Base-by-base conservation (phyloP, 257 asterid species). In the Jacaranda copaia region DNA sequence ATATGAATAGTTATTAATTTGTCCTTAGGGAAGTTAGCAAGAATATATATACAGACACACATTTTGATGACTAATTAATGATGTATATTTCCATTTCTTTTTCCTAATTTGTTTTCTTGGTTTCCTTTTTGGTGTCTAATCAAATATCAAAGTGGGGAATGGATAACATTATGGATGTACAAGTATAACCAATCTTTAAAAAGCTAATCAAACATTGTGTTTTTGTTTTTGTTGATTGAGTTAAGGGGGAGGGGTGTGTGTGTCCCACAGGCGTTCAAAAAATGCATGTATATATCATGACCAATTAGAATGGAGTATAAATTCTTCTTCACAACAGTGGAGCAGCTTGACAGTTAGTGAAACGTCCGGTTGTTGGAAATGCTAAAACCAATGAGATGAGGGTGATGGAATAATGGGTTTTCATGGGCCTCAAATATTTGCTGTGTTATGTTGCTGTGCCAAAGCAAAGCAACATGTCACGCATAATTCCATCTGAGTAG, bases 291-390 rank as follows among this genome's bases (percentile, higher is more conserved):
- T 58, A 45, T 45, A 59, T 3, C n/a, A 19, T 46, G 36, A 57
- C 36, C 6, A 19, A 11, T 68, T 45, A 68, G 69, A 18, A 55
- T 39, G 65, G 58, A 18, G 45, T 51, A 39, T 62, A 25, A 18
- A 51, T 55, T 11, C 19, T 49, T 10, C 10, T 0, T 5, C 1
- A 16, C 7, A 16, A 8, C 2, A 53, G 65, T 75, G 65, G 18
- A 68, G 36, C 15, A 2, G 75, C 40, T 67, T 70, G 83, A 74
- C 66, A 39, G 52, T 20, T 75, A 36, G 81, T 72, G 79, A 40
- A 4, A 60, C 75, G 81, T 81, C 77, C 25, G 16, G 53, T 81
- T 67, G 77, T 55, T 45, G 58, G 55, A 55, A 52, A 51, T 70
- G 70, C 39, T 66, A 51, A 77, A 49, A 48, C 66, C 71, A 36